Evolutionary conservation across 1,284 basidiomycete genomes (phyloP).

Genomic region (Heterobasidion irregulare): DNA sequence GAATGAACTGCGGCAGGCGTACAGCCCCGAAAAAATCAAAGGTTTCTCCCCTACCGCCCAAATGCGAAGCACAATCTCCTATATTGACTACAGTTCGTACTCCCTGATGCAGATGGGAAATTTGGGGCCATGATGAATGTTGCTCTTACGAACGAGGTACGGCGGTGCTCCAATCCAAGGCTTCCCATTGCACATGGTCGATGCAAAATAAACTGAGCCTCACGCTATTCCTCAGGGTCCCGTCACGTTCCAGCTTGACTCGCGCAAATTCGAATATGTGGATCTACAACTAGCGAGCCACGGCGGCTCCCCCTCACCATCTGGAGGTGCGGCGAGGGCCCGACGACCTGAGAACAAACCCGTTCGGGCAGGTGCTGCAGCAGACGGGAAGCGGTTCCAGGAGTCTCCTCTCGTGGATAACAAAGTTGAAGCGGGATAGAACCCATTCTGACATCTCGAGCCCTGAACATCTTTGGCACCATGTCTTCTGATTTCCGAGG

Average conservation of each 20-base stretch:
- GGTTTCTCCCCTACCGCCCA: slow-evolving; percentile 33
- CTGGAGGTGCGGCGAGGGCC: slow-evolving; percentile 2
- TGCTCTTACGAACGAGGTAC: slow-evolving; percentile 75
- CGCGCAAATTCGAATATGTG: slow-evolving; percentile 57
- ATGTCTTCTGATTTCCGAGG: no score
- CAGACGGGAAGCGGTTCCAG: neutral
- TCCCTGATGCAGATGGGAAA: slow-evolving; percentile 56
- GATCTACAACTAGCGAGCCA: slow-evolving; percentile 13
- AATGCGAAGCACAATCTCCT: no score
- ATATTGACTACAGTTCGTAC: no score
- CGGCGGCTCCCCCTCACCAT: neutral
- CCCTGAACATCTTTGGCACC: no score
- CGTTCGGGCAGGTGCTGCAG: neutral
- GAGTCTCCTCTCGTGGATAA: neutral
- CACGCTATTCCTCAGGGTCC: slow-evolving; percentile 47
- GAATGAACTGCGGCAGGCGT: slow-evolving; percentile 52
- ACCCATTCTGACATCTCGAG: neutral
- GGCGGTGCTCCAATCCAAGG: neutral
- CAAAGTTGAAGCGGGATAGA: neutral
- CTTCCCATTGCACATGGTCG: neutral
- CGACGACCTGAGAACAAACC: neutral
- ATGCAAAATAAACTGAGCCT: neutral
- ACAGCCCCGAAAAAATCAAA: slow-evolving; percentile 70
- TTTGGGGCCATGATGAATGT: slow-evolving; percentile 96
- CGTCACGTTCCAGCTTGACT: slow-evolving; percentile 76